Conservation (phyloP, 78 protist genomes). For the Dictyostelium discoideum region dicty_2.7 NC_007089.4:5100001-5100500, state of each 20-base stretch:
- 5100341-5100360: background rate
- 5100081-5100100: background rate
- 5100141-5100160: background rate
- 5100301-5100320: background rate
- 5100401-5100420: conserved; percentile 38
- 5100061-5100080: background rate
- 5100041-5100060: background rate
- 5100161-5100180: background rate
- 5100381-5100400: background rate
- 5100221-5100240: background rate
- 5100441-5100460: background rate
- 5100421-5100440: conserved; percentile 26
- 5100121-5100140: background rate
- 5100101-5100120: background rate
- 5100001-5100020: background rate
- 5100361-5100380: background rate
- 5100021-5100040: background rate
- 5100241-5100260: background rate
- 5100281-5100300: conserved; percentile 44
- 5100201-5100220: background rate
- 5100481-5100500: conserved; percentile 46
- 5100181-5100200: background rate
- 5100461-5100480: conserved; percentile 27
- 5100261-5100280: background rate
- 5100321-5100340: background rate